Base-by-base conservation (phyloP, 768 basidiomycete species). In the Pluteus cervinus region DNA sequence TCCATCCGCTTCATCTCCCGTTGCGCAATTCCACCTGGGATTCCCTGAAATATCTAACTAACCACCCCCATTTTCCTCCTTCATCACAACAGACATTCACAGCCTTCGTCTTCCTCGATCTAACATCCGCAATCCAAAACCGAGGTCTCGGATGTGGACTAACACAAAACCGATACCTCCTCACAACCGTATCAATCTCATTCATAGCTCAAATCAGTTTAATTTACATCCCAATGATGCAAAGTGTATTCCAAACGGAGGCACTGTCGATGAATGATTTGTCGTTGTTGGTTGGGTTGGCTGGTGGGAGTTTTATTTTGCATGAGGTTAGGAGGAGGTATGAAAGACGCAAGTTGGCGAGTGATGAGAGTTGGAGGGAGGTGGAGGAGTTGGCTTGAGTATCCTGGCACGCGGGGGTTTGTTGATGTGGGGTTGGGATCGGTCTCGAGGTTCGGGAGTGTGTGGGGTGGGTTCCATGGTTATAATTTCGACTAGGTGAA, bases 41-140 rank as follows among this genome's bases (percentile, higher is more conserved):
- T 18, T 21, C 17, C 17, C 10, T 24, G 34, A 32, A 16, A 11
- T n/a, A 14, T 33, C 16, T 5, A 25, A 24, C 14, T 29, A 14
- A 18, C 16, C 12, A 17, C 15, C 25, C 28, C 26, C 33, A 30
- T 43, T 37, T 16, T 28, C 23, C 35, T 29, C 50, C 35, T 37
- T 46, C 33, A 38, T 41, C 29, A 21, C 18, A 15, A n/a, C 58
- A 96, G 94, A 96, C 94, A 17, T 98, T 98, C 61, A 86, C 92
- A 12, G 85, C 81, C 55, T 98, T 98, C 62, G 94, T 98, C 41
- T 88, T 97, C 69, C 82, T 98, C 44, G 94, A 98, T 60, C 77
- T 98, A 29, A 86, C 91, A 7, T 97, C 92, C 25, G 94, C 94
- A 1, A 60, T 96, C 22, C 93, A 98, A 57, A 94, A 88, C 58